Conservation (phyloP, 495 filamentous ascomycete species). For the Talaromyces ruber region DNA sequence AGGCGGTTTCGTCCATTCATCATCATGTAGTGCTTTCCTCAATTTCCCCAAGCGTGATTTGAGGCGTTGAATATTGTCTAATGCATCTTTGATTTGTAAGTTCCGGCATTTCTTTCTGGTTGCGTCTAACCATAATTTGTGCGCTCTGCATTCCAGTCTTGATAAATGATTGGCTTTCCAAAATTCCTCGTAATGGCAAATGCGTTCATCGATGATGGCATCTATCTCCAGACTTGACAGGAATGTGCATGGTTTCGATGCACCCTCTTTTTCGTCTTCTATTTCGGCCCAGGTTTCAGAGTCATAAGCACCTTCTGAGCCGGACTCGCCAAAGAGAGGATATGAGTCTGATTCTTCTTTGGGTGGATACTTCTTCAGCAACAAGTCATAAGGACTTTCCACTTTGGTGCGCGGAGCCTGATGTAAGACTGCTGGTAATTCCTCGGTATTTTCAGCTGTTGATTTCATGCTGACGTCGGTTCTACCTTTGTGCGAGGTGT, state of each 20-base stretch:
- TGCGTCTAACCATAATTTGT: slow-evolving; percentile 50
- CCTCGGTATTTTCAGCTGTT: neutral
- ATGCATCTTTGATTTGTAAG: slow-evolving; percentile 15
- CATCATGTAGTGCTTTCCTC: slow-evolving; percentile 35
- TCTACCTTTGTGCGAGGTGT: slow-evolving; percentile 13
- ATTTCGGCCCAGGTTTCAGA: slow-evolving; percentile 56
- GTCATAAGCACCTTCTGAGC: slow-evolving; percentile 45
- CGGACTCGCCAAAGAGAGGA: slow-evolving; percentile 60
- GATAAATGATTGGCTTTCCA: slow-evolving; percentile 53
- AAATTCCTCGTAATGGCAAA: slow-evolving; percentile 39
- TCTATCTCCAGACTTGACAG: slow-evolving; percentile 41
- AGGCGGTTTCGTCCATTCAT: slow-evolving; percentile 37
- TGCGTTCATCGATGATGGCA: slow-evolving; percentile 41
- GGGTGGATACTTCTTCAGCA: slow-evolving; percentile 38
- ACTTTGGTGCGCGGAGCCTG: neutral
- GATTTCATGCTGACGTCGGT: slow-evolving; percentile 17
- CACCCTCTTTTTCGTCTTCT: slow-evolving; percentile 37
- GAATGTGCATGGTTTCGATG: slow-evolving; percentile 2
- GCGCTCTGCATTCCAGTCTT: slow-evolving; percentile 43
- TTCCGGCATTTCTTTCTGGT: slow-evolving; percentile 22
- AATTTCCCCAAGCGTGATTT: slow-evolving; percentile 41
- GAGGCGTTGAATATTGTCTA: slow-evolving; percentile 22
- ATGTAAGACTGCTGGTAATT: neutral
- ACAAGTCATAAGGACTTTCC: slow-evolving; percentile 21
- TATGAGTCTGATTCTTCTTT: slow-evolving; percentile 39